Percentiles rank a stretch among this genome's conserved stretches.
Conservation (phyloP, 352 stramenopile genomes). For the Pythium coloratum region DNA sequence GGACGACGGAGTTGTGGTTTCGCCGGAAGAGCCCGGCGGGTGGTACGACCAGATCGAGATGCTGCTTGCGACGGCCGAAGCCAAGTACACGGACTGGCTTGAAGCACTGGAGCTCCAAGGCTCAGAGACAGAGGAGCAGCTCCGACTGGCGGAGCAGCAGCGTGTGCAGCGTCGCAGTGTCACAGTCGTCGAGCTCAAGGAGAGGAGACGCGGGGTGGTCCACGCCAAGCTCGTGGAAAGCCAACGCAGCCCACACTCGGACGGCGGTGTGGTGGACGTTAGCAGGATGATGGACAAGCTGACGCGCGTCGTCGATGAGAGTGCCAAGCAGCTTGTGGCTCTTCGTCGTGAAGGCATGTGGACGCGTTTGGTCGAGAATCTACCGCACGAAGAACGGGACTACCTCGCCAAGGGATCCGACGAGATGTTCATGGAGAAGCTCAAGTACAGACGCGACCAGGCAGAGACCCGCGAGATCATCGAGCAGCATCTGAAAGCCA, state of each 20-base stretch:
- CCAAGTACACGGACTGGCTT: conserved; percentile 22
- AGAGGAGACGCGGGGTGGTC: conserved; percentile 7
- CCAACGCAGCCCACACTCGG: background rate
- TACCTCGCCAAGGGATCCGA: conserved; percentile 55
- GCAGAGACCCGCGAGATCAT: conserved; percentile 36
- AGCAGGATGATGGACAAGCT: conserved; percentile 47
- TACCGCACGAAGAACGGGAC: conserved; percentile 44
- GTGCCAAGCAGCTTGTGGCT: conserved; percentile 28
- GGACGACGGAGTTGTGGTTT: background rate
- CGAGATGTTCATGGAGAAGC: conserved; percentile 59
- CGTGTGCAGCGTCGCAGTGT: conserved; percentile 16
- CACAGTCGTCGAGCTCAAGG: conserved; percentile 16
- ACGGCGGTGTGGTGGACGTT: conserved; percentile 3
- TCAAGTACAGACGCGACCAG: conserved; percentile 55
- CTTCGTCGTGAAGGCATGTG: conserved; percentile 29
- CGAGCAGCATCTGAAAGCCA: conserved; percentile 38
- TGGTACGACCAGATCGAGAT: conserved; percentile 37
- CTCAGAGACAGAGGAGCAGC: conserved; percentile 19
- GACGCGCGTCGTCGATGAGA: conserved; percentile 39
- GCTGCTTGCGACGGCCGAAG: conserved; percentile 30
- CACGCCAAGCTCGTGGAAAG: conserved; percentile 4
- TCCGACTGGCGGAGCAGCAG: conserved; percentile 15
- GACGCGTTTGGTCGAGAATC: conserved; percentile 41
- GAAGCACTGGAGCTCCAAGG: conserved; percentile 26
- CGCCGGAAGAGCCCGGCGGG: conserved; percentile 11